Evolutionary conservation across 805 yeast species (phyloP).

Genomic region (Sugiyamaella valdiviana): DNA sequence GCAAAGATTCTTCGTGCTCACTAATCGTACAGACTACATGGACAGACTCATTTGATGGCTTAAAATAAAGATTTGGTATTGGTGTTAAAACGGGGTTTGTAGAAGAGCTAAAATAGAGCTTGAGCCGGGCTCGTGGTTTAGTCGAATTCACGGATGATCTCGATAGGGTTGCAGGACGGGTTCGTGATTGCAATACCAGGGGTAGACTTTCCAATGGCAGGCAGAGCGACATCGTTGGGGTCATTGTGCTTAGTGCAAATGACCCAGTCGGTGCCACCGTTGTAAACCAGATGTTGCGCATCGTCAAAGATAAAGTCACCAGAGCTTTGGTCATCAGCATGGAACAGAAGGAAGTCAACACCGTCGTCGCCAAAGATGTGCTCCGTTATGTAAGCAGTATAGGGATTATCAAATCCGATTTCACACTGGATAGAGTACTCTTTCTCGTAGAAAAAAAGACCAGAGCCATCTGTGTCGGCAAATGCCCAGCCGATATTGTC

Average conservation of each 20-base stretch:
- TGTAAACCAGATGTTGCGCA: not conserved
- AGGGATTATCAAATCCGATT: too few species aligned
- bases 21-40: too few species aligned
- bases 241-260: slow-evolving; percentile 3
- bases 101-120: too few species aligned
- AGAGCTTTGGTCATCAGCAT: not conserved
- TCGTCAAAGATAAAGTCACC: not conserved
- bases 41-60: too few species aligned
- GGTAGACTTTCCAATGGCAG: slow-evolving; percentile 1
- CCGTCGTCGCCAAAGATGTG: not conserved
- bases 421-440: not conserved
- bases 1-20: too few species aligned
- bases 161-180: not conserved
- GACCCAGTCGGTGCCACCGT: not conserved
- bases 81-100: too few species aligned
- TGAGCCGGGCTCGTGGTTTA: too few species aligned
- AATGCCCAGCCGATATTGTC: slow-evolving; percentile 4
- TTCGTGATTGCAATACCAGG: not conserved
- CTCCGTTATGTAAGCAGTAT: too few species aligned
- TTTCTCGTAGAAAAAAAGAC: not conserved
- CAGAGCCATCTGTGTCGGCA: not conserved
- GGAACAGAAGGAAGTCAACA: not conserved
- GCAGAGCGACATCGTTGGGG: slow-evolving; percentile 1
- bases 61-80: too few species aligned
- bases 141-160: not conserved